Evolutionary conservation across 495 filamentous ascomycete genomes (phyloP), one percentile per base, ranked within the genome.

Genomic region (Lasiosphaeris hirsuta): DNA sequence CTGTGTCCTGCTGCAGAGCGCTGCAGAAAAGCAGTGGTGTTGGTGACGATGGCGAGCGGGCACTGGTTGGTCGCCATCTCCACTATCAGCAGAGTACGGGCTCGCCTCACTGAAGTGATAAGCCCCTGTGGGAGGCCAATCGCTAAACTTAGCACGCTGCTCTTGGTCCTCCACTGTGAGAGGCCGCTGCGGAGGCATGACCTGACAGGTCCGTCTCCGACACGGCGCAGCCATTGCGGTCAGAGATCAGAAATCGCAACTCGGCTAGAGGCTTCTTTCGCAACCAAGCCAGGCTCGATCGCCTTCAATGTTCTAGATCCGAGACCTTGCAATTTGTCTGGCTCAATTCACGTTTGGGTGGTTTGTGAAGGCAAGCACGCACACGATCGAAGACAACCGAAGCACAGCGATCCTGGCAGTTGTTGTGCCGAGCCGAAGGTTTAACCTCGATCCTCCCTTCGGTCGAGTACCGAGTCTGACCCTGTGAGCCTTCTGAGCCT

Each of bases 301-400:
- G 39, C 51, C 40, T 35, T 42, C n/a, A 6, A 6, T 17, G 51
- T 54, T 54, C 19, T 40, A 54, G 51, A 54, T 43, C 18, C 51
- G 19, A 54, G 19, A 43, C 40, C 30, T 17, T 37, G 34, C 51
- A 54, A 44, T 54, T 44, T 44, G 51, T 35, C 23, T 54, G 51
- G 51, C 30, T 37, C 40, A 38, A 13, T 54, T 51, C 0, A 37
- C 36, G 49, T 51, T 54, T 54, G 13, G 51, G 44, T 43, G 18
- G 13, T 37, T 33, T 36, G 34, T 30, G 42, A 6, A 33, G 18
- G 10, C 10, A 10, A 47, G 15, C 45, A 17, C 10, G 23, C 11
- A 10, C 19, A 18, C 4, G 34, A 33, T 14, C 46, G 34, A 14
- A 50, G 33, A 33, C 14, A 15, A 15, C 39, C 10, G 39, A 15